Conservation (phyloP, 108 stramenopile species). For the Skeletonema menzelii region DNA sequence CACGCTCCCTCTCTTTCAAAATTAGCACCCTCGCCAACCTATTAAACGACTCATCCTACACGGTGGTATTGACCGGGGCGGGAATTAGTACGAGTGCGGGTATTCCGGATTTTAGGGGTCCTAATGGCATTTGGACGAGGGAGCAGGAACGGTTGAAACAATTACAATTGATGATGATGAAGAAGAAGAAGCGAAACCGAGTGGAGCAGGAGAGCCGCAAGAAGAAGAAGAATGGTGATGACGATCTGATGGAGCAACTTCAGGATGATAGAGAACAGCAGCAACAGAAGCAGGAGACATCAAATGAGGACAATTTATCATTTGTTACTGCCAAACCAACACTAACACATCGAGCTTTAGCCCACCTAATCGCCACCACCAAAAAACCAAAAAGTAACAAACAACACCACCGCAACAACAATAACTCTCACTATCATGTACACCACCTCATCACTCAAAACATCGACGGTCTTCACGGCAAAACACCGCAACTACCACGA, state of each 20-base stretch:
- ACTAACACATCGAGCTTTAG: slow-evolving; percentile 65
- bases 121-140: slow-evolving; percentile 90
- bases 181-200: slow-evolving; percentile 17
- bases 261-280: neutral
- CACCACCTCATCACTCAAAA: slow-evolving; percentile 84
- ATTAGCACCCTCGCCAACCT: slow-evolving; percentile 55
- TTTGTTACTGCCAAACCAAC: slow-evolving; percentile 9
- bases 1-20: slow-evolving; percentile 56
- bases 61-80: slow-evolving; percentile 94
- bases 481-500: slow-evolving; percentile 69
- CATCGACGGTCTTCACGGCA: slow-evolving; percentile 88
- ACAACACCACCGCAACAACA: neutral
- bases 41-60: slow-evolving; percentile 46
- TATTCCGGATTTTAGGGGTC: slow-evolving; percentile 97
- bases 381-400: slow-evolving; percentile 14
- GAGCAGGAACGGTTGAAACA: slow-evolving; percentile 59
- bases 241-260: slow-evolving; percentile 2
- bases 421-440: neutral
- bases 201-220: neutral
- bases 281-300: neutral
- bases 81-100: slow-evolving; percentile 91
- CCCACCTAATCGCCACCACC: slow-evolving; percentile 42
- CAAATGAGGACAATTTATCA: neutral
- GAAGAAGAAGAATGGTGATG: neutral
- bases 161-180: slow-evolving; percentile 14